phyloP scores from a whole-genome alignment of 768 basidiomycete species.

The Boletus coccyginus region DNA sequence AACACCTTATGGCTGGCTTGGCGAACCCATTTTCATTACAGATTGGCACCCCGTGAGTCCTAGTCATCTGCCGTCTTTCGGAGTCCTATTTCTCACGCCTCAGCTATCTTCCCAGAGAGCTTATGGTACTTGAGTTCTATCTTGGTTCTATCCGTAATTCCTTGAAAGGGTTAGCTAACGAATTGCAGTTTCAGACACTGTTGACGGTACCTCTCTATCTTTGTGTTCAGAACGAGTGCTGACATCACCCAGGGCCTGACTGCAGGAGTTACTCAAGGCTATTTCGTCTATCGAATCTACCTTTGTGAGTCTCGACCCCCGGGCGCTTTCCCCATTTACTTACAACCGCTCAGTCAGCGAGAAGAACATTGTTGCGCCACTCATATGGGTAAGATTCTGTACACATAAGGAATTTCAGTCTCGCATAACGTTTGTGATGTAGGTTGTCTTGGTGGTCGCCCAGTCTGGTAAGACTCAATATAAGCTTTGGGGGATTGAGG shows the following conservation, averaged over 20 bases:
- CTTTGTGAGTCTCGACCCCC: not conserved
- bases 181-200: constrained; percentile 3
- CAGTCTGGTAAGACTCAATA: constrained; percentile 14
- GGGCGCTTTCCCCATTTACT: not conserved
- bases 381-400: constrained; percentile 9
- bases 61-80: not conserved
- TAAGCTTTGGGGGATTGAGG: fast-evolving
- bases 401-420: not conserved
- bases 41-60: not conserved
- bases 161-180: not conserved
- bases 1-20: constrained; percentile 1
- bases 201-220: not conserved
- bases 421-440: not conserved
- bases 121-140: no score
- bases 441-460: not conserved
- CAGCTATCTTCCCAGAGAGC: not conserved
- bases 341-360: constrained; percentile 1
- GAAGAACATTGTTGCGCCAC: constrained; percentile 1
- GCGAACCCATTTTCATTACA: not conserved
- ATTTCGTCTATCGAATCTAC: constrained; percentile 15
- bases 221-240: not conserved
- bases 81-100: not conserved
- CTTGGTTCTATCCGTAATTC: not conserved
- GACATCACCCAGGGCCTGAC: not conserved
- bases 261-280: constrained; percentile 8